Base-by-base conservation (phyloP, 331 rosid genomes). In the Pyracantha coccinea region DNA sequence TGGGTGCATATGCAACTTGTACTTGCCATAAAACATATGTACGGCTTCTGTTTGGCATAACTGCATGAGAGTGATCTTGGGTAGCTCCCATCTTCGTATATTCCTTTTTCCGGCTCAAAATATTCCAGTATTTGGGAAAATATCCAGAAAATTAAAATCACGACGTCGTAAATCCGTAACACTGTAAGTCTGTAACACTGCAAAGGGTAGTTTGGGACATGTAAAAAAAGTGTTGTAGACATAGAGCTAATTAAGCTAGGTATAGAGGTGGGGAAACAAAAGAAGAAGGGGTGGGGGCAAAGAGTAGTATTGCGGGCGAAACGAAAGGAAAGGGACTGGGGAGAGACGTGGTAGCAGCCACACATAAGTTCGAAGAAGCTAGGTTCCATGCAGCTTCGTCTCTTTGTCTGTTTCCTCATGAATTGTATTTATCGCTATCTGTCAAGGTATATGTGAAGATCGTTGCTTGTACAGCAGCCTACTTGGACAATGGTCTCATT, bases 371-470 rank as follows among this genome's bases (percentile, higher is more conserved):
- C 11, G 76, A 72, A 74, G 4, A 75, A 77, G 20, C 29, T n/a
- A 82, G 80, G 76, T 88, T 86, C 93, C 41, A n/a, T 47, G 93
- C 85, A 90, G 74, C 83, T 90, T 88, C 96, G 29, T 84, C 70
- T 28, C 15, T 57, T 88, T 76, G 91, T 88, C 41, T 84, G 79
- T 85, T 77, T 78, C 50, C 69, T 79, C 81, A 72, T 86, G 73
- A 61, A 14, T 58, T 19, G 4, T 28, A 63, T 65, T 33, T 65
- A 8, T 52, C 57, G 21, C 21, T 52, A 6, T 17, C 57, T 52
- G 57, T 52, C 57, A 17, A 17, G 17, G 2, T 7, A 52, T 50
- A 50, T 50, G 20, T 52, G 57, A 6, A 52, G 21, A 52, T 1
- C 21, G 57, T 52, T 17, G 20, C 57, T 17, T 6, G 19, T 17